These are phyloP conservation scores for Colletotrichum destructivum DNA, from an alignment of 2,329 filamentous ascomycete genomes.

Conservation along the genomic window DNA sequence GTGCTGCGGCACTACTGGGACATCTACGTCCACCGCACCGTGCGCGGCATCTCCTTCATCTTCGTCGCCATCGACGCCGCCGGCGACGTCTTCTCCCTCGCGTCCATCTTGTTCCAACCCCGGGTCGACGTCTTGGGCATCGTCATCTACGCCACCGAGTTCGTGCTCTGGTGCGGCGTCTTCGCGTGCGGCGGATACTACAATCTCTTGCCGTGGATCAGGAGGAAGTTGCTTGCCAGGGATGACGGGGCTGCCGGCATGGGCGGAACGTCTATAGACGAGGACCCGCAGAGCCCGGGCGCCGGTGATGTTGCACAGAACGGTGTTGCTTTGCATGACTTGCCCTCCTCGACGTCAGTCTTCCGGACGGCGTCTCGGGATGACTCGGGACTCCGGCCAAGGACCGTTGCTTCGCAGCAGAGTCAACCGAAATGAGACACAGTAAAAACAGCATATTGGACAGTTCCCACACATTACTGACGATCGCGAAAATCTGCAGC, in stretches of 20 bases:
- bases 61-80: constrained; percentile 80
- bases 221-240: constrained; percentile 49
- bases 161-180: constrained; percentile 77
- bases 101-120: constrained; percentile 75
- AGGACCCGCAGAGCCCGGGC: neutral
- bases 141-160: constrained; percentile 77
- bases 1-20: constrained; percentile 80
- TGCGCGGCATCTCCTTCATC: constrained; percentile 79
- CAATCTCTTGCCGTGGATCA: constrained; percentile 73
- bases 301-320: neutral
- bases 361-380: constrained; percentile 68
- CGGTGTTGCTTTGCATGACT: constrained; percentile 59
- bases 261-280: neutral
- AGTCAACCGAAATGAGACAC: neutral
- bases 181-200: constrained; percentile 77
- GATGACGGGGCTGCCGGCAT: constrained; percentile 18
- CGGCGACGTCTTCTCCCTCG: constrained; percentile 77
- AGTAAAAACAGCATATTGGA: neutral
- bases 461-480: no score
- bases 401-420: neutral
- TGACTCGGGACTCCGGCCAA: constrained; percentile 1
- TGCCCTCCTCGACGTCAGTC: constrained; percentile 74
- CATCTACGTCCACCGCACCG: constrained; percentile 76
- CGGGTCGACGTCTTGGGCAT: constrained; percentile 73
- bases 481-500: neutral